Evolutionary conservation across 2,329 filamentous ascomycete genomes (phyloP), one percentile per base, ranked within the genome.

Genomic region (Fonsecaea pugnacius): DNA sequence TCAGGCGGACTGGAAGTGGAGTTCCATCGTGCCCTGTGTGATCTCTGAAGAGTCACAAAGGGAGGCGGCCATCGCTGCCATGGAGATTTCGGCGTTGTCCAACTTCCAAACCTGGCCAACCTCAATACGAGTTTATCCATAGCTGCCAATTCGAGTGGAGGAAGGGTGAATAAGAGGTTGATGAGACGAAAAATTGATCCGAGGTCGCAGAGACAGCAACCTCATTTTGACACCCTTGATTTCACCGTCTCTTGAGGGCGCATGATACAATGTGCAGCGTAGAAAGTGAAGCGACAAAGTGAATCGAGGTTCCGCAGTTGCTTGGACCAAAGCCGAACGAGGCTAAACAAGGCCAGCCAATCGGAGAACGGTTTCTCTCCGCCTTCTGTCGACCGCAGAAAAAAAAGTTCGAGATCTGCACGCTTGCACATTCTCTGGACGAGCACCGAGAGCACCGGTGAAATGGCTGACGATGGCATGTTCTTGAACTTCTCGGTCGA

Each of bases 401-500:
- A 33, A 55, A 56, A 62, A 62, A 50, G 18, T 57, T 62, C 55
- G 54, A 58, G 36, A 24, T 32, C 53, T 56, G 60, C 32, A 18
- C 38, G 16, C 43, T 50, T 53, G 30, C 24, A 30, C 30, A 35
- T 32, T 16, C n/a, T 50, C 16, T 6, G 8, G 33, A 18, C 33
- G 14, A 24, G 16, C 21, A 38, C 32, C 21, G 33, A 14, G 24
- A n/a, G 58, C 27, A 30, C 27, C 27, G 27, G 27, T 30, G 27
- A 8, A 27, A 68, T 68, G 66, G 66, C 98, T 93, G 93, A 98
- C 81, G 91, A 96, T 87, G 92, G 92, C 71, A 90, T 99, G 87
- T 85, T 97, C 63, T 82, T 98, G 75, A 98, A 98, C 73, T 97
- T 98, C 75, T 88, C 92, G 72, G 81, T 96, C 63, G 85, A 86